These are phyloP conservation scores for Pichia membranifaciens DNA, from an alignment of 805 yeast genomes.

Conservation along the genomic window DNA sequence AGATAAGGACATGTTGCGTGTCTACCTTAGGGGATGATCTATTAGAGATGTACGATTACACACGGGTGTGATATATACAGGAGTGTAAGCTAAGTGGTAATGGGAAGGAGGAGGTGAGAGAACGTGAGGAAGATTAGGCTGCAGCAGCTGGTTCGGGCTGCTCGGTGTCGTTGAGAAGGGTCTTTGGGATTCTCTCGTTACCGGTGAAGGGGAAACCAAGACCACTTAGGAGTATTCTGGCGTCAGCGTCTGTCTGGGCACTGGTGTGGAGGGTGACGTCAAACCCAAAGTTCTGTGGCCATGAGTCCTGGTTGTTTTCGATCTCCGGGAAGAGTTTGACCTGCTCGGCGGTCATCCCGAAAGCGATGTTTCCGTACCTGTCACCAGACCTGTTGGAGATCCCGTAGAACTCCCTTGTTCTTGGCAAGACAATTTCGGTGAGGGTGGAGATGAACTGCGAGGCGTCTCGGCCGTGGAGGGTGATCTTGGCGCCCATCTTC, in stretches of 20 bases:
- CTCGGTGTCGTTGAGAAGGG: constrained; percentile 18
- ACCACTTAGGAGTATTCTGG: constrained; percentile 76
- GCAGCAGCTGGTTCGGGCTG: no score
- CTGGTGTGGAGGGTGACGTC: constrained; percentile 79
- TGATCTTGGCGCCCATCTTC: constrained; percentile 86
- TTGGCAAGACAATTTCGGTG: constrained; percentile 88
- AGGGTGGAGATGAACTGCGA: constrained; percentile 79
- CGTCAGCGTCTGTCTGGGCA: constrained; percentile 87
- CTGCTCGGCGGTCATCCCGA: constrained; percentile 76
- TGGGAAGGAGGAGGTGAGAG: no score
- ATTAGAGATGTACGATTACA: no score
- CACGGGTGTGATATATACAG: no score
- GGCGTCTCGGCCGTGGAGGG: constrained; percentile 73
- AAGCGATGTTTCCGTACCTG: constrained; percentile 73
- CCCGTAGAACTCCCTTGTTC: constrained; percentile 83
- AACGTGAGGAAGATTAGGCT: no score
- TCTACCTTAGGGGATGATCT: no score
- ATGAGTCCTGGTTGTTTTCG: constrained; percentile 81
- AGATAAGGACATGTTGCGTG: no score
- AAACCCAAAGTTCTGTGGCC: constrained; percentile 83
- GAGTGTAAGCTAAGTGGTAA: no score
- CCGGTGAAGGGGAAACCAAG: constrained; percentile 75
- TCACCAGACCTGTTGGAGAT: constrained; percentile 76
- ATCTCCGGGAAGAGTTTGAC: constrained; percentile 87
- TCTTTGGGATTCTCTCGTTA: constrained; percentile 36